Conservation (phyloP, 257 asterid genomes). For the Forsythia viridissima region DNA sequence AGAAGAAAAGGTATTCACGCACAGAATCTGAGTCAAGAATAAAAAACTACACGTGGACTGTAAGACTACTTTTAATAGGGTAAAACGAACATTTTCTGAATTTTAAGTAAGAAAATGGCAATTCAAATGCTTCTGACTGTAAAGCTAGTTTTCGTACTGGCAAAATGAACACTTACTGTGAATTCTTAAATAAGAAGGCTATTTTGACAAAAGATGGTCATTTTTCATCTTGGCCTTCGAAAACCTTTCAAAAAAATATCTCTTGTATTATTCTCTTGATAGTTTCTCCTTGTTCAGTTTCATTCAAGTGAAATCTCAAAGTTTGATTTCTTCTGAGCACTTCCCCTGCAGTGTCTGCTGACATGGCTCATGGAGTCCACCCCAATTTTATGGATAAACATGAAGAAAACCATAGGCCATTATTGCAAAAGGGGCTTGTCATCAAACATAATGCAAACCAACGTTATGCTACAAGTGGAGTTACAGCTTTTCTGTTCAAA, state of each 20-base stretch:
- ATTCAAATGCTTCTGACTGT: neutral
- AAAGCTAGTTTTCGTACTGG: neutral
- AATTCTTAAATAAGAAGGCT: neutral
- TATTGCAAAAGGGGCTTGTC: constrained; percentile 93
- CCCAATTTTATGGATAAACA: constrained; percentile 87
- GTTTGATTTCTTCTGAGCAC: constrained; percentile 23
- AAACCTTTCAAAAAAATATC: neutral
- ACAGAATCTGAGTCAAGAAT: neutral
- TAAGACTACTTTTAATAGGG: neutral
- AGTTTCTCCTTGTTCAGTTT: neutral
- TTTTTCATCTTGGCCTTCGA: neutral
- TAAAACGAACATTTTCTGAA: neutral
- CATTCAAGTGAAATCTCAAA: neutral
- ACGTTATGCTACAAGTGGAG: constrained; percentile 97
- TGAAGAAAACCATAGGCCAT: constrained; percentile 90
- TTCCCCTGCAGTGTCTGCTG: constrained; percentile 81
- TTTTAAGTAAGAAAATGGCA: neutral
- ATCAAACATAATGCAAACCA: constrained; percentile 98
- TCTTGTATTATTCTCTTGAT: neutral
- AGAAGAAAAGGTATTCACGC: too few relatives aligned
- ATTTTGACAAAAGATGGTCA: neutral
- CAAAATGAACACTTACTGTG: neutral
- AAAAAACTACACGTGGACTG: neutral
- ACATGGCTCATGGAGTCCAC: constrained; percentile 99
- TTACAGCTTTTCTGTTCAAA: constrained; percentile 92